A percentile compares a stretch with the other conserved stretches of the same genome.
Evolutionary conservation across 2,329 filamentous ascomycete genomes (phyloP).

Genomic region (Aspergillus quadricinctus): DNA sequence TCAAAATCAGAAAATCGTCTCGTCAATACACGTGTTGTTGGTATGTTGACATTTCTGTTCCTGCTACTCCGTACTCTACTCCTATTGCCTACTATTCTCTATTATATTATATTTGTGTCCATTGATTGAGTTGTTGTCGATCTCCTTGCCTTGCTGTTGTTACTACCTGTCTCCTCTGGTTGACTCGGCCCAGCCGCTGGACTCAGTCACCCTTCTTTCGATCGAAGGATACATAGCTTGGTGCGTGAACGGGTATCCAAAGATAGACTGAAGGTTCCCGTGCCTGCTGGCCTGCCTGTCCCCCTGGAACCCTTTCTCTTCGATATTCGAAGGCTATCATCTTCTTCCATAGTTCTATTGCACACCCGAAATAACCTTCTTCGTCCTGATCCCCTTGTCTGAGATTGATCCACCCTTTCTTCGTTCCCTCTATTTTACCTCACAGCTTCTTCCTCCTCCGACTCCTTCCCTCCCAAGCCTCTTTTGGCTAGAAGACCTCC

Average conservation of each 20-base stretch:
- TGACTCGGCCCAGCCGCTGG: neutral
- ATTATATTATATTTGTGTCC: neutral
- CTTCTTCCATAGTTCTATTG: neutral
- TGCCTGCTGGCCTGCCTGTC: neutral
- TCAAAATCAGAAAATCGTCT: conserved; percentile 5
- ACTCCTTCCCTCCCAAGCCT: neutral
- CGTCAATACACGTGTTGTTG: conserved; percentile 17
- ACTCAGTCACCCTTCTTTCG: neutral
- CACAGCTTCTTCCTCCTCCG: neutral
- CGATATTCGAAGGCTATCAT: neutral
- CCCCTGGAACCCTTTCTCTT: neutral
- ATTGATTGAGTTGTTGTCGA: neutral
- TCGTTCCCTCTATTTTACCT: conserved; percentile 9
- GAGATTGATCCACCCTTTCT: conserved; percentile 2
- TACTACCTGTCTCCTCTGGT: neutral
- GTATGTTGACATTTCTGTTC: conserved; percentile 9
- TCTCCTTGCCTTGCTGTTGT: neutral
- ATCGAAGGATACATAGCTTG: neutral
- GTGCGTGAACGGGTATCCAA: neutral
- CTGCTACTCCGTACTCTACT: neutral
- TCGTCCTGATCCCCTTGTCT: conserved; percentile 2
- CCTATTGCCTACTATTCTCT: neutral
- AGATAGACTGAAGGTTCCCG: neutral
- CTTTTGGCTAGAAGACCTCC: conserved; percentile 1
- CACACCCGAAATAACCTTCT: neutral